These are phyloP conservation scores for Crithidia acanthocephali DNA, from an alignment of 208 protist species.

Conservation along the genomic window DNA sequence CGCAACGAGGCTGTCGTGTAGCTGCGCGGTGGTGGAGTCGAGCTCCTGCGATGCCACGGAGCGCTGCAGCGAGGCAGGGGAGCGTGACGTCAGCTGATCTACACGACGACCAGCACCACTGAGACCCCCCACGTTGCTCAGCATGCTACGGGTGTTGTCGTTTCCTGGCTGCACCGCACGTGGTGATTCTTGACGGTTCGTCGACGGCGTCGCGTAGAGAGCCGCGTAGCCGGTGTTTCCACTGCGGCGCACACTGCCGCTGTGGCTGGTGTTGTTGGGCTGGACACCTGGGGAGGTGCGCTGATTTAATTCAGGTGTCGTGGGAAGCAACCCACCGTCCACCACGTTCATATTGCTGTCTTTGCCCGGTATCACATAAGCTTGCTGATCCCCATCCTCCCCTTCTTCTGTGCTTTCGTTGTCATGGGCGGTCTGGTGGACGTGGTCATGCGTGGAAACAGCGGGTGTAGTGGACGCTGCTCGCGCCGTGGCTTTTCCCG, in stretches of 20 bases:
- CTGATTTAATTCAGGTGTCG: background rate
- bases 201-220: conserved; percentile 22
- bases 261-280: background rate
- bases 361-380: too few species aligned
- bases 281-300: background rate
- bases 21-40: conserved; percentile 34
- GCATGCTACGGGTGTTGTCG: background rate
- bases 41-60: conserved; percentile 15
- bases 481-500: too few species aligned
- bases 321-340: too few species aligned
- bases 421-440: too few species aligned
- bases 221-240: conserved; percentile 15
- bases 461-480: too few species aligned
- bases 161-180: background rate
- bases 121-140: background rate
- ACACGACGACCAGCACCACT: background rate
- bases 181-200: background rate
- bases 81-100: background rate
- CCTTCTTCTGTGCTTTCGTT: background rate
- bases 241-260: background rate
- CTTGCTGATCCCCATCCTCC: too few species aligned
- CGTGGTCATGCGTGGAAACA: too few species aligned
- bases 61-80: conserved; percentile 20
- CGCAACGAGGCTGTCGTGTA: conserved; percentile 65
- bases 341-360: too few species aligned